Evolutionary conservation across 805 yeast species (phyloP).

Genomic region (Metschnikowia santaceciliae): DNA sequence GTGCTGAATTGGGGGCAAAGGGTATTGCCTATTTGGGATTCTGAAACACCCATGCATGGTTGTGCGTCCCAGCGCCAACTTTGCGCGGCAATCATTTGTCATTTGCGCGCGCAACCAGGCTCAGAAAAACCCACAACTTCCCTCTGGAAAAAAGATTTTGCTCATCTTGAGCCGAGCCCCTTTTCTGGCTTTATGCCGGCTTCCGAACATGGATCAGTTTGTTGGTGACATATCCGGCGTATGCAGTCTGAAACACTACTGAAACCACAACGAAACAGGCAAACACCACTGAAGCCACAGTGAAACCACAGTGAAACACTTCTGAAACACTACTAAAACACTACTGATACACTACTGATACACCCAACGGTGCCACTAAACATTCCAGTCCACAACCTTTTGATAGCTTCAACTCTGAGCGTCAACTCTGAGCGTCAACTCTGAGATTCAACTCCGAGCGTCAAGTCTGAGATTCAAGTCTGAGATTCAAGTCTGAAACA

Average conservation of each 20-base stretch:
- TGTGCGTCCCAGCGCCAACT: background rate
- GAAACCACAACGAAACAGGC: background rate
- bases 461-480: too few species aligned
- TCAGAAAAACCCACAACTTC: too few species aligned
- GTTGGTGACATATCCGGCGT: background rate
- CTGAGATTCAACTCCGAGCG: too few species aligned
- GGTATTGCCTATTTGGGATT: background rate
- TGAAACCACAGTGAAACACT: background rate
- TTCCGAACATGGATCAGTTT: background rate
- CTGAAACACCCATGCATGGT: background rate
- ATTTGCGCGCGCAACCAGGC: too few species aligned
- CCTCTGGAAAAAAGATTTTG: background rate
- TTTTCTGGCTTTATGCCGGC: background rate
- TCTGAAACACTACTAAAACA: background rate
- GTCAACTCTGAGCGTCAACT: too few species aligned
- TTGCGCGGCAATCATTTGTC: background rate
- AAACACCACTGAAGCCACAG: background rate
- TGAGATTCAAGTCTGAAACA: too few species aligned
- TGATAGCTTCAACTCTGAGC: too few species aligned
- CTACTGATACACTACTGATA: background rate
- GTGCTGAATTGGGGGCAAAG: too few species aligned
- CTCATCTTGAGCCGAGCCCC: background rate
- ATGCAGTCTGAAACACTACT: background rate
- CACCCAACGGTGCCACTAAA: too few species aligned
- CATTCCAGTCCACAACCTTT: too few species aligned